These are phyloP conservation scores for Lophiotrema nucula DNA, from an alignment of 495 filamentous ascomycete species.

Conservation along the genomic window DNA sequence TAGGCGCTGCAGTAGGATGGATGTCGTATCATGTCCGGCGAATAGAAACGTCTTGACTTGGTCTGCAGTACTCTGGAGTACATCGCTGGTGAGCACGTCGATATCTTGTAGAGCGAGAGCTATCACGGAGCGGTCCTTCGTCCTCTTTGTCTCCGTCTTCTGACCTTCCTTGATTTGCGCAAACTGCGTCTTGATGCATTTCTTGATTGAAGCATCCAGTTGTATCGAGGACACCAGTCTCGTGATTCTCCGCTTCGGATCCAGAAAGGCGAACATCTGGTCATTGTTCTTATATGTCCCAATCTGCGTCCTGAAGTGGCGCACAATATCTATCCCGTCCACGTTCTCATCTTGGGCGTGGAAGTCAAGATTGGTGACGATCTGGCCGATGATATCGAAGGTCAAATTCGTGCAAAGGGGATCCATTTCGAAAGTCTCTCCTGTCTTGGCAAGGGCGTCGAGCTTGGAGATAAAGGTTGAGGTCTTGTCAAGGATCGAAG, in stretches of 20 bases:
- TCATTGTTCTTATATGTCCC: conserved; percentile 15
- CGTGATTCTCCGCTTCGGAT: conserved; percentile 10
- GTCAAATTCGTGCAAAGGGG: conserved; percentile 26
- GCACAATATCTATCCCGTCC: conserved; percentile 8
- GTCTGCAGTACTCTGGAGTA: conserved; percentile 24
- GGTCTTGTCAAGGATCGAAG: conserved; percentile 29
- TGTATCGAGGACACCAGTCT: background rate
- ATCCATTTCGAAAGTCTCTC: conserved; percentile 25
- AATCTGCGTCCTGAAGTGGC: conserved; percentile 8
- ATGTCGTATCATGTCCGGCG: conserved; percentile 51
- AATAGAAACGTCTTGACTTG: conserved; percentile 46
- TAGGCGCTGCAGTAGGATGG: conserved; percentile 40
- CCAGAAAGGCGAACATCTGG: conserved; percentile 15
- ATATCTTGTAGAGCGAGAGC: conserved; percentile 26
- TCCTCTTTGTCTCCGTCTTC: conserved; percentile 2
- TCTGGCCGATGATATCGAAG: conserved; percentile 33
- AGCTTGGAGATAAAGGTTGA: conserved; percentile 23
- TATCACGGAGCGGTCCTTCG: conserved; percentile 25
- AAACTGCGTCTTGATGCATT: conserved; percentile 18
- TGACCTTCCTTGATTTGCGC: conserved; percentile 26
- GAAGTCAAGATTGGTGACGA: conserved; percentile 23
- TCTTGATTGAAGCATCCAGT: conserved; percentile 23
- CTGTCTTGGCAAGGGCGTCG: conserved; percentile 17
- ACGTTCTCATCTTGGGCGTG: conserved; percentile 11
- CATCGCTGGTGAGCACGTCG: conserved; percentile 11